Evolutionary conservation across 371 early-diverging fungal genomes (phyloP), one percentile per base, ranked within the genome.

Genomic region (Circinella minor): DNA sequence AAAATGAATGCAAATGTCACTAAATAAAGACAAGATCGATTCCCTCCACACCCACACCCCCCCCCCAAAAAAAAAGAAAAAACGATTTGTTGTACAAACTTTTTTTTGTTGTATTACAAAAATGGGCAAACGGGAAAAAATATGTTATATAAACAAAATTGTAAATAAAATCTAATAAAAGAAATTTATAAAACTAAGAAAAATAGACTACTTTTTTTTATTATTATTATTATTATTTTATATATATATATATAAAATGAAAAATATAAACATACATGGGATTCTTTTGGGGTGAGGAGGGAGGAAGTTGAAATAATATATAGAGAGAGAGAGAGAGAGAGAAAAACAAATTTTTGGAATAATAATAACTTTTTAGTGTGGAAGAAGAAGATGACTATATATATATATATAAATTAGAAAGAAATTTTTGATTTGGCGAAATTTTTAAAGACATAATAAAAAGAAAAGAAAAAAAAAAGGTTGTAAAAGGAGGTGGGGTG

Each of bases 231-330:
- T 36, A 64, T 36, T 36, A 38, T 62, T 43, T n/a, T 18, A 62
- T 38, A 62, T 62, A 38, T 27, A 27, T 27, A 27, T 27, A 27
- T 27, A 61, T 43, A 37, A 34, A 34, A 38, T 38, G 38, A 38
- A 37, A 38, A n/a, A 36, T 34, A 37, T 39, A 14, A 46, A n/a
- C 37, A 43, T 47, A 38, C 43, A 63, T 6, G 46, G 15, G 8
- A 11, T 61, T 15, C n/a, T 61, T 59, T 59, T 20, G 17, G 36
- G 18, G 18, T 59, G 18, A 14, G 27, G 27, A 2, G 27, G 27
- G n/a, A n/a, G n/a, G n/a, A n/a, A n/a, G 36, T 15, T 36, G 18
- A 39, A 39, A 39, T 39, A 62, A 64, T 64, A 64, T 27, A 64
- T n/a, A n/a, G n/a, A n/a, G 49, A 47, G 20, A 48, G 27, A 47